phyloP scores from a whole-genome alignment of 192 early-diverging fungal species.

The Umbelopsis sp. region DNA sequence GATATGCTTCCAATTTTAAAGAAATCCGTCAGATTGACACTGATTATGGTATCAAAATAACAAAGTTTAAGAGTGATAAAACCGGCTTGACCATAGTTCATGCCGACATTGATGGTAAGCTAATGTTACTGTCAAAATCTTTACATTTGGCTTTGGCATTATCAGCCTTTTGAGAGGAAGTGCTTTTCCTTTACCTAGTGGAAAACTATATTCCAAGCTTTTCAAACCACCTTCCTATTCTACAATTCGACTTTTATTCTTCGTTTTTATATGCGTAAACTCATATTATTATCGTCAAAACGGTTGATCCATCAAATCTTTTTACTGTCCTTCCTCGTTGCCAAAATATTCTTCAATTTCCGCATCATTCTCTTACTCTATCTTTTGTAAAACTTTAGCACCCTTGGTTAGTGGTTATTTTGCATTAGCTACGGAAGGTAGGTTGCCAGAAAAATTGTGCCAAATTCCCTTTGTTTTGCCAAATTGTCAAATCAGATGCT shows the following conservation, averaged over 20 bases:
- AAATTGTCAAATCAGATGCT: constrained; percentile 19
- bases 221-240: not conserved
- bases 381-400: constrained; percentile 30
- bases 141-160: not conserved
- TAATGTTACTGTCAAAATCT: not conserved
- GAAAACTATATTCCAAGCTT: no score
- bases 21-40: constrained; percentile 45
- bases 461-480: constrained; percentile 15
- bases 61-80: constrained; percentile 48
- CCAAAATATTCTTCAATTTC: not conserved
- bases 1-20: constrained; percentile 41
- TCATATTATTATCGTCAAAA: not conserved
- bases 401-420: constrained; percentile 62
- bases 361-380: not conserved
- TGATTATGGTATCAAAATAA: constrained; percentile 49
- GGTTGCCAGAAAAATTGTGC: not conserved
- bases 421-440: constrained; percentile 60
- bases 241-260: not conserved
- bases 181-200: no score
- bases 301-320: not conserved
- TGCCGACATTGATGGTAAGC: constrained; percentile 54
- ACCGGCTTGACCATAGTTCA: constrained; percentile 58
- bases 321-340: constrained; percentile 1
- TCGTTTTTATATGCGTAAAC: not conserved
- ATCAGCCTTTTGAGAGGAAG: no score